Conservation (phyloP, 345 rosid genomes). For the Arabis hirsuta region DNA sequence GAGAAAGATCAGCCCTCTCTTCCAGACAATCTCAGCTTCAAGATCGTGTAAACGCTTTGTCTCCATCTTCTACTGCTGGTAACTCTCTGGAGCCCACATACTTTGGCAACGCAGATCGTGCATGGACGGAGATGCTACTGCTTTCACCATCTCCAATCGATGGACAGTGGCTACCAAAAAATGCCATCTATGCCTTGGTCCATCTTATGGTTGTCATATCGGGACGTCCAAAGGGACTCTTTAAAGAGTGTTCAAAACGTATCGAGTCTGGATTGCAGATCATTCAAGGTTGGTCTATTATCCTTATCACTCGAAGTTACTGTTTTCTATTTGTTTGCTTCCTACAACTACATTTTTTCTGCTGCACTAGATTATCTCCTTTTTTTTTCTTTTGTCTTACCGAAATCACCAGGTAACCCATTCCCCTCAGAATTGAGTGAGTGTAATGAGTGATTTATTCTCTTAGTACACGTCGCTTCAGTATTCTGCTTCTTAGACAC, state of each 20-base stretch:
- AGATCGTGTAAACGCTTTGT: constrained; percentile 51
- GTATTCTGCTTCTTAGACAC: constrained; percentile 8
- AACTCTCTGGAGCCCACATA: constrained; percentile 63
- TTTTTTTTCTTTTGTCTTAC: background rate
- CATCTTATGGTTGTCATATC: constrained; percentile 89
- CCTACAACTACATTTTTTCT: constrained; percentile 8
- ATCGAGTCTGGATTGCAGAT: constrained; percentile 81
- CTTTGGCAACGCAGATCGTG: constrained; percentile 61
- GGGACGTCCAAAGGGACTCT: constrained; percentile 94
- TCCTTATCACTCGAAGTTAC: background rate
- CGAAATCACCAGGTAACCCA: background rate
- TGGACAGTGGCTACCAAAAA: constrained; percentile 96
- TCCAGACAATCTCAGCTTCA: constrained; percentile 60
- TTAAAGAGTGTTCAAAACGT: constrained; percentile 91
- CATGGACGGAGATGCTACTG: constrained; percentile 70
- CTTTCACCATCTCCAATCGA: constrained; percentile 87
- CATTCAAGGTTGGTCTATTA: constrained; percentile 60
- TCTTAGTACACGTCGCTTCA: constrained; percentile 11
- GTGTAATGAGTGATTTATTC: background rate
- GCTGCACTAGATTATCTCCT: background rate
- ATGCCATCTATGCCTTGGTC: constrained; percentile 84
- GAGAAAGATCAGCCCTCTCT: constrained; percentile 67
- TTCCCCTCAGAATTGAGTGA: background rate
- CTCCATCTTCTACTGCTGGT: constrained; percentile 43
- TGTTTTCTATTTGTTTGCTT: background rate